phyloP scores from a whole-genome alignment of 352 stramenopile genomes.

The Phytophthora vignae region DNA sequence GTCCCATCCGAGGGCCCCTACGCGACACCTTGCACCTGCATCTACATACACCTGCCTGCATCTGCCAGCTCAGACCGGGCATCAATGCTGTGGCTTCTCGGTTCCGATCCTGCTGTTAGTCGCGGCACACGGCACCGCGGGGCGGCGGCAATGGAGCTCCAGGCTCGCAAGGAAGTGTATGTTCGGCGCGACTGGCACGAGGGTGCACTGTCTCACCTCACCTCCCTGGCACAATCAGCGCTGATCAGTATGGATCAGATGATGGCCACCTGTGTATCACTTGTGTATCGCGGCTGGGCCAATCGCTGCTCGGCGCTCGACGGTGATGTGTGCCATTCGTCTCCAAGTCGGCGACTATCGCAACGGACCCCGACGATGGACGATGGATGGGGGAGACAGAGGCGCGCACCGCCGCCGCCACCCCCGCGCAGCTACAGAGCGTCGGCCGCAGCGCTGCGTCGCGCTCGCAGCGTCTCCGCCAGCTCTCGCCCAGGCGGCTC shows the following conservation, averaged over 20 bases:
- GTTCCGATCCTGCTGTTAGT: not conserved
- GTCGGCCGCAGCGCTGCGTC: not conserved
- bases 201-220: conserved; percentile 17
- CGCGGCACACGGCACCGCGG: not conserved
- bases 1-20: not conserved
- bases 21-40: not conserved
- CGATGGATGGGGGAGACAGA: not conserved
- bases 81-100: not conserved
- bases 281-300: not conserved
- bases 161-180: conserved; percentile 3
- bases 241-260: conserved; percentile 20
- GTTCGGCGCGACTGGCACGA: not conserved
- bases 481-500: not conserved
- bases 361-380: not conserved
- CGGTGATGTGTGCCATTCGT: not conserved
- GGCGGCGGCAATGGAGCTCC: not conserved
- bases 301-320: not conserved
- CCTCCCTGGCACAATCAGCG: conserved; percentile 13
- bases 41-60: not conserved
- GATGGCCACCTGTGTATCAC: conserved; percentile 8
- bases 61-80: not conserved
- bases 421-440: no score
- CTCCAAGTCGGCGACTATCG: conserved; percentile 13
- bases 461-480: no score
- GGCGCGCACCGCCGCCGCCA: not conserved